Conservation (phyloP, 2,329 filamentous ascomycete genomes). For the Ceratocystis papillata region DNA sequence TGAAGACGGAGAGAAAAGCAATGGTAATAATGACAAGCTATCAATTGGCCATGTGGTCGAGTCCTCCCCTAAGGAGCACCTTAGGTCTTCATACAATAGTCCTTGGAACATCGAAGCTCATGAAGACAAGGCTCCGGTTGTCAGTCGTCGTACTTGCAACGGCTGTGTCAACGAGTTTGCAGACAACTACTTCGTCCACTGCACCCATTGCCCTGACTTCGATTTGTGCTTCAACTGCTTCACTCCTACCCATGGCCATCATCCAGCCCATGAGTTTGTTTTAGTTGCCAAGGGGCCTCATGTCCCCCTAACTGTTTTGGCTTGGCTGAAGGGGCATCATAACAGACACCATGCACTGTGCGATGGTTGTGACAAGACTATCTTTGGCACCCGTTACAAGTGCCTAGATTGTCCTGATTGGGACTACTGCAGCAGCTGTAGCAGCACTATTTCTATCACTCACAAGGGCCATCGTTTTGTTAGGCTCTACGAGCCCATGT, state of each 20-base stretch:
- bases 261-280: constrained; percentile 73
- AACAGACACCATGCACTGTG: constrained; percentile 79
- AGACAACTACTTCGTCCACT: constrained; percentile 75
- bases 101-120: not conserved
- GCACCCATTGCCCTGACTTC: constrained; percentile 73
- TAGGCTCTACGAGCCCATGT: constrained; percentile 66
- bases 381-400: constrained; percentile 86
- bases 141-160: constrained; percentile 57
- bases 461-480: constrained; percentile 85
- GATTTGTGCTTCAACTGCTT: constrained; percentile 85
- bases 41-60: no score
- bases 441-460: constrained; percentile 52
- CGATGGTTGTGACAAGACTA: constrained; percentile 76
- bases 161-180: constrained; percentile 49
- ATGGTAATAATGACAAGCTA: not conserved
- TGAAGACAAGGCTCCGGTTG: not conserved
- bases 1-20: not conserved
- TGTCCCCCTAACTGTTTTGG: constrained; percentile 29
- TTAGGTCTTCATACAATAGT: not conserved
- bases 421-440: constrained; percentile 80
- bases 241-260: constrained; percentile 71
- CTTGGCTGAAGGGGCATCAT: constrained; percentile 69
- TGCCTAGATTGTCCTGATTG: constrained; percentile 94
- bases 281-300: constrained; percentile 31
- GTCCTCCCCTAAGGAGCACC: no score